Evolutionary conservation across 2,329 filamentous ascomycete species (phyloP), one percentile per base, ranked within the genome.

Genomic region (Chaetomiaceae sp.): DNA sequence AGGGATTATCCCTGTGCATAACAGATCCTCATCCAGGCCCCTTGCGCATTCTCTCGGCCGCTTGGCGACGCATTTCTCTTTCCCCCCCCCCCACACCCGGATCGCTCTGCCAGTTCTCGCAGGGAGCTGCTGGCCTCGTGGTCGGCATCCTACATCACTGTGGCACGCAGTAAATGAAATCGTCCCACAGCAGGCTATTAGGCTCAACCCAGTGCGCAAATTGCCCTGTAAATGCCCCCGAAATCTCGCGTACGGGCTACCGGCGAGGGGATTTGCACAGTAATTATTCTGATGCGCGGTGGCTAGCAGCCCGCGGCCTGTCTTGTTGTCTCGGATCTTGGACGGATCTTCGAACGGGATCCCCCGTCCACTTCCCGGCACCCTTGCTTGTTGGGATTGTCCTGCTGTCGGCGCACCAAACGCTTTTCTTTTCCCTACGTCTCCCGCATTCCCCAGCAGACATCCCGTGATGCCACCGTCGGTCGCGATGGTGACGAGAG

Each of bases 11-110:
- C 53, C 20, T 56, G 55, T 36, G 48, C 49, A 52, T 57, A 25
- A 58, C 54, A 54, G 59, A 56, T 58, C 46, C 52, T 59, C 49
- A 52, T 56, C 53, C 48, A 51, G 32, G 40, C 51, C 60, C 57
- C 55, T 58, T 57, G 54, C 41, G 36, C 42, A 37, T 29, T 27
- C 50, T n/a, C 44, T 49, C 51, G 54, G 46, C 38, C 49, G 25
- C 25, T 27, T 27, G 25, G 25, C 25, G 9, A 46, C 45, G 45
- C 51, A 27, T n/a, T n/a, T n/a, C n/a, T n/a, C 38, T 45, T 47
- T 18, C 44, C 14, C 29, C 25, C 48, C 30, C 41, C 51, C 47
- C 51, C 48, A 25, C n/a, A n/a, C n/a, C n/a, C n/a, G 42, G 51
- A 54, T 53, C 49, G 47, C 46, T 30, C 42, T 13, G 38, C 16